Percentiles rank a stretch among this genome's conserved stretches.
Evolutionary conservation across 1,284 basidiomycete species (phyloP).

Genomic region (Microbotryum silenes-acaulis): DNA sequence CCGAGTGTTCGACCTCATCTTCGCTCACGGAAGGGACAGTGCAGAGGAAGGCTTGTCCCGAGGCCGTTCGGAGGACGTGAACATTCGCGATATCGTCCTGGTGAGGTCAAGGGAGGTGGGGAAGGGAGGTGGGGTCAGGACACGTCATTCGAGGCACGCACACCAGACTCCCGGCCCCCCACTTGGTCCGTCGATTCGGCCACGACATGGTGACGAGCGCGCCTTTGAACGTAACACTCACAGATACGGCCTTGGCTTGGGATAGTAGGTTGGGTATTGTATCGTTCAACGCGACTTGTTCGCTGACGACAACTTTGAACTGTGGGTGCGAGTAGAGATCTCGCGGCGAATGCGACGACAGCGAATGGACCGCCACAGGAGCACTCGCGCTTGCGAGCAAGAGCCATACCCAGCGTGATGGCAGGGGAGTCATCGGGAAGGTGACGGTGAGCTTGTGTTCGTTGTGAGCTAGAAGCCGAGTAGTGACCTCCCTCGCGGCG

Average conservation of each 20-base stretch:
- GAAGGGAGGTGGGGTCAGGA: background rate
- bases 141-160: background rate
- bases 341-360: constrained; percentile 32
- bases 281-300: constrained; percentile 26
- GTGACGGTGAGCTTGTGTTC: no score
- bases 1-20: background rate
- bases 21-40: constrained; percentile 22
- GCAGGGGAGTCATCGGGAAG: no score
- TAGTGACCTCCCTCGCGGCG: no score
- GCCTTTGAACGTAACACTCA: background rate
- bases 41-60: constrained; percentile 35
- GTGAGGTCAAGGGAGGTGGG: background rate
- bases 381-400: no score
- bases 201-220: background rate
- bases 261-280: constrained; percentile 13
- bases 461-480: no score
- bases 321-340: constrained; percentile 32
- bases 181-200: background rate
- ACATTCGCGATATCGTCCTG: background rate
- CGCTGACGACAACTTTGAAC: constrained; percentile 22
- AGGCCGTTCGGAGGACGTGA: constrained; percentile 22
- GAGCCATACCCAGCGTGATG: no score
- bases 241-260: background rate
- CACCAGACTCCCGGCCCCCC: background rate
- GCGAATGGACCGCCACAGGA: background rate